Conservation (phyloP, 2,329 filamentous ascomycete species). For the Fusarium sp. region DNA sequence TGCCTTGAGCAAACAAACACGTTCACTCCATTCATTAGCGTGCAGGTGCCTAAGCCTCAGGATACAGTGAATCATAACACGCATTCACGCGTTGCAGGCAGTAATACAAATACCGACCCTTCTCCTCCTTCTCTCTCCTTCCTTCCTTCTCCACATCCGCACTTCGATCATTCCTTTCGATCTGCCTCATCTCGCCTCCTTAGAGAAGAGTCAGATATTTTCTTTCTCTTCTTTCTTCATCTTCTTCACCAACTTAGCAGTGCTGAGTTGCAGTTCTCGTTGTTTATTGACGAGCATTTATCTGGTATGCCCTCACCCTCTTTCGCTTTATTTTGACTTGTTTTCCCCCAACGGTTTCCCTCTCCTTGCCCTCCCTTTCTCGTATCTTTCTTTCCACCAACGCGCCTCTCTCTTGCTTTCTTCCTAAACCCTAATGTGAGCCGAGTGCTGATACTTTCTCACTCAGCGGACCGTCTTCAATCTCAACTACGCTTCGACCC, state of each 20-base stretch:
- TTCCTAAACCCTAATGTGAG: no score
- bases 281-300: slow-evolving; percentile 6
- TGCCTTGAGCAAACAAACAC: slow-evolving; percentile 17
- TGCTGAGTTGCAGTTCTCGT: slow-evolving; percentile 30
- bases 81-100: slow-evolving; percentile 3
- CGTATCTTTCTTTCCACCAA: neutral
- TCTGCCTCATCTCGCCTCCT: neutral
- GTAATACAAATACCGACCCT: slow-evolving; percentile 17
- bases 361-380: neutral
- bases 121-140: slow-evolving; percentile 1
- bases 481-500: neutral
- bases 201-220: slow-evolving; percentile 1
- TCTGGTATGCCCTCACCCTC: slow-evolving; percentile 16
- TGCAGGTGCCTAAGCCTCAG: no score
- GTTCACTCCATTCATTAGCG: neutral
- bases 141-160: slow-evolving; percentile 16
- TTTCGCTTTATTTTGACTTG: neutral
- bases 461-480: neutral
- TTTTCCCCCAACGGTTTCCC: neutral
- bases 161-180: neutral
- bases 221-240: slow-evolving; percentile 1
- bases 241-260: slow-evolving; percentile 24
- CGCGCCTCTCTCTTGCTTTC: neutral
- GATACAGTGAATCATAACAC: slow-evolving; percentile 18
- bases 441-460: neutral